Conservation (phyloP, 2,329 filamentous ascomycete species). For the Teratosphaeria nubilosa region DNA sequence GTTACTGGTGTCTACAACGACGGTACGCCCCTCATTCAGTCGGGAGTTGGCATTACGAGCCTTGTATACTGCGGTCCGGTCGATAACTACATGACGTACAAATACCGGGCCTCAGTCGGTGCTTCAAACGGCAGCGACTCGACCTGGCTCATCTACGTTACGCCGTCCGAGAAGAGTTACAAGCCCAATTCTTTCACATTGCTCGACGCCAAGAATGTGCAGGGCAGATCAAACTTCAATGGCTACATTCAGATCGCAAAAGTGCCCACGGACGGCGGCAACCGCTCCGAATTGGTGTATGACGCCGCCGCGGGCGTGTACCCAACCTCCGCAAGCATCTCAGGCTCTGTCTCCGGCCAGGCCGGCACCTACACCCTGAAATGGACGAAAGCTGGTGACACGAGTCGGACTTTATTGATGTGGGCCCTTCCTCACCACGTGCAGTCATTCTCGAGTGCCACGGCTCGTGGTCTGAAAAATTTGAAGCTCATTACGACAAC, state of each 20-base stretch:
- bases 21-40: slow-evolving; percentile 63
- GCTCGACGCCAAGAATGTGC: slow-evolving; percentile 47
- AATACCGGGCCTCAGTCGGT: slow-evolving; percentile 59
- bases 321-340: slow-evolving; percentile 52
- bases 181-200: slow-evolving; percentile 54
- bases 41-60: slow-evolving; percentile 61
- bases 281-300: slow-evolving; percentile 53
- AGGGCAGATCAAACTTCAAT: slow-evolving; percentile 57
- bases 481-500: slow-evolving; percentile 68
- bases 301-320: slow-evolving; percentile 71
- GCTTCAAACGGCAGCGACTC: slow-evolving; percentile 55
- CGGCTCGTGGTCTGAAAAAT: slow-evolving; percentile 36
- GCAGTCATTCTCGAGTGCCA: slow-evolving; percentile 56
- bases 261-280: slow-evolving; percentile 41
- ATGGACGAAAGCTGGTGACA: slow-evolving; percentile 61
- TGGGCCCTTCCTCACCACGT: slow-evolving; percentile 83
- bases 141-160: slow-evolving; percentile 72
- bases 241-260: slow-evolving; percentile 80
- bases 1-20: slow-evolving; percentile 64
- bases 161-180: slow-evolving; percentile 43
- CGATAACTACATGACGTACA: slow-evolving; percentile 56
- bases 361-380: slow-evolving; percentile 62
- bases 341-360: slow-evolving; percentile 49
- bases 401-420: slow-evolving; percentile 58
- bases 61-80: slow-evolving; percentile 44